phyloP scores from a whole-genome alignment of 163 green algal species.

The Chlamydomonas reinhardtii region DNA sequence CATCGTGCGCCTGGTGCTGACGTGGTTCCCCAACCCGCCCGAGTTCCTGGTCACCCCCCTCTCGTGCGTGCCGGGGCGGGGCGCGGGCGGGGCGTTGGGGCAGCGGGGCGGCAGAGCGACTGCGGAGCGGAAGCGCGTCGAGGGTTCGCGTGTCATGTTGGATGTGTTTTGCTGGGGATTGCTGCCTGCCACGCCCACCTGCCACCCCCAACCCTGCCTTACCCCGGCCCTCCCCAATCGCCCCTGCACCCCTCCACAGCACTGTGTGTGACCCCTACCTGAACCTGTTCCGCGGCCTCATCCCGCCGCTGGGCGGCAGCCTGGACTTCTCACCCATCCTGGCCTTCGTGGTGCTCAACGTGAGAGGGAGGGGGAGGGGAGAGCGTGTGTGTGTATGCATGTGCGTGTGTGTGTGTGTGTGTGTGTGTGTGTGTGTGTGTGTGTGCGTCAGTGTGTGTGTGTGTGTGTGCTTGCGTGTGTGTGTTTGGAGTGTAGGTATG shows the following conservation, averaged over 20 bases:
- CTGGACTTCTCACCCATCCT: slow-evolving; percentile 98
- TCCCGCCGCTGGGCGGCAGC: slow-evolving; percentile 93
- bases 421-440: too few species aligned
- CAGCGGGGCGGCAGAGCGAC: too few species aligned
- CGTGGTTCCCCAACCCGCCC: slow-evolving; percentile 94
- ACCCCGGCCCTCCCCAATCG: neutral
- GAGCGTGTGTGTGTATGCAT: neutral
- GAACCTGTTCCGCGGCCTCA: slow-evolving; percentile 97
- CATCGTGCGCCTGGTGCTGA: slow-evolving; percentile 93
- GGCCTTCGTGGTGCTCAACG: slow-evolving; percentile 91
- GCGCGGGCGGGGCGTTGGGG: too few species aligned
- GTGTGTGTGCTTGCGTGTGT: neutral
- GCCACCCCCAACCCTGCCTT: too few species aligned
- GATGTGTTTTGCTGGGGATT: too few species aligned
- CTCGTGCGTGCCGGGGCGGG: slow-evolving; percentile 60
- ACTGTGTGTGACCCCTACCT: slow-evolving; percentile 97
- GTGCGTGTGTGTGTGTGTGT: too few species aligned
- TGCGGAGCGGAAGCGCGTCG: too few species aligned
- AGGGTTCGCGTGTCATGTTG: too few species aligned
- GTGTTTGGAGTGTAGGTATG: neutral
- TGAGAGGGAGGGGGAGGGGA: slow-evolving; percentile 32
- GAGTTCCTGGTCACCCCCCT: slow-evolving; percentile 80
- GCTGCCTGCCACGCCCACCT: too few species aligned
- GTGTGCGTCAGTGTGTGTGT: too few species aligned
- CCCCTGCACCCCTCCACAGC: slow-evolving; percentile 29